Conservation (phyloP, 257 asterid genomes). For the Craterostigma plantagineum region DNA sequence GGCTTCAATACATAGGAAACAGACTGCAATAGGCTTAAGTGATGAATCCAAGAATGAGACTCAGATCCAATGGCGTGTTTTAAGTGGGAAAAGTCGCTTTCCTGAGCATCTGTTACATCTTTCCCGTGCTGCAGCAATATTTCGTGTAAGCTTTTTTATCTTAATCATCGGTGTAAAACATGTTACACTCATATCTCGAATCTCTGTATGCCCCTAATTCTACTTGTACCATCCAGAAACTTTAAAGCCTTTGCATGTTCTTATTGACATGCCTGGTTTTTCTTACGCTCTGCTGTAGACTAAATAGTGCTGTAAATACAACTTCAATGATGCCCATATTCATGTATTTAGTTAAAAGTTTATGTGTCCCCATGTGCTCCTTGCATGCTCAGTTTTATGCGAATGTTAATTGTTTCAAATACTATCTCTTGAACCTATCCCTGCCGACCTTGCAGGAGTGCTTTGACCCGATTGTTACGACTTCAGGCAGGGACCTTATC, state of each 20-base stretch:
- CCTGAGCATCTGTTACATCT: conserved; percentile 63
- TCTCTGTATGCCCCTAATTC: no score
- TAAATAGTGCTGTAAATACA: no score
- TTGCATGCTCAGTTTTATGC: no score
- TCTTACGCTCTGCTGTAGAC: no score
- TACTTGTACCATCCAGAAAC: no score
- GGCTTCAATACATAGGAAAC: conserved; percentile 33
- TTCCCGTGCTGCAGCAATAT: conserved; percentile 84
- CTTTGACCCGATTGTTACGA: conserved; percentile 92
- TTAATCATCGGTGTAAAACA: background rate
- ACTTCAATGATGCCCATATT: no score
- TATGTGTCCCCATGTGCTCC: no score
- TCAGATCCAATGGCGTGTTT: conserved; percentile 46
- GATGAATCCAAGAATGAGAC: conserved; percentile 20
- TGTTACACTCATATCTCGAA: no score
- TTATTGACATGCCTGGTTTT: no score
- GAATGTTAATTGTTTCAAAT: no score
- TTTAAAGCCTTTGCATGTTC: no score
- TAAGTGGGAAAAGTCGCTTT: conserved; percentile 77
- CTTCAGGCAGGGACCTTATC: conserved; percentile 94
- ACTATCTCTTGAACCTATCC: conserved; percentile 7
- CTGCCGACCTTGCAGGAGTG: conserved; percentile 57
- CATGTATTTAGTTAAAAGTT: no score
- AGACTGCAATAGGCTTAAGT: conserved; percentile 27
- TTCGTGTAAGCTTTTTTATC: conserved; percentile 54